Percentiles rank a stretch among this genome's conserved stretches.
These are phyloP conservation scores for Alternaria panax DNA, from an alignment of 2,329 filamentous ascomycete species.

Conservation along the genomic window DNA sequence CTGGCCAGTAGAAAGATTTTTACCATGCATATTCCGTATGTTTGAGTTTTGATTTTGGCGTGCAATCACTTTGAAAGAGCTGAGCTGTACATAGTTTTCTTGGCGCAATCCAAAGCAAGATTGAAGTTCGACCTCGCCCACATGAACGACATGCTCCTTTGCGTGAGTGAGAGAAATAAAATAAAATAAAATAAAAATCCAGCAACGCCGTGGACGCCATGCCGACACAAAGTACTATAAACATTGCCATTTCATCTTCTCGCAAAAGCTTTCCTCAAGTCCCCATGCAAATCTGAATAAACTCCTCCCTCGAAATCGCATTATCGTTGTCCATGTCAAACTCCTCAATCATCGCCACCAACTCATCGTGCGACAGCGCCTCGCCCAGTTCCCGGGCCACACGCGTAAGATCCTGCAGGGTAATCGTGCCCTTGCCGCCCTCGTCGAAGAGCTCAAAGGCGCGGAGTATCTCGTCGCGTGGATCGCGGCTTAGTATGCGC, in stretches of 20 bases:
- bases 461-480: conserved; percentile 86
- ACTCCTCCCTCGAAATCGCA: conserved; percentile 70
- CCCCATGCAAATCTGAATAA: conserved; percentile 70
- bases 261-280: conserved; percentile 12
- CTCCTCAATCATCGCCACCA: conserved; percentile 96
- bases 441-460: conserved; percentile 95
- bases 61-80: conserved; percentile 20
- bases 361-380: conserved; percentile 89
- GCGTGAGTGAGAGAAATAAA: no score
- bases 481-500: conserved; percentile 82
- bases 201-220: conserved; percentile 16
- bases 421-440: conserved; percentile 89
- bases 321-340: conserved; percentile 95
- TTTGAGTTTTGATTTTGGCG: conserved; percentile 12
- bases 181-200: no score
- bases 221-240: neutral
- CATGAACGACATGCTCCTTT: neutral
- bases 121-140: conserved; percentile 12
- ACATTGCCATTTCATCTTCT: neutral
- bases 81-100: conserved; percentile 49
- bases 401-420: conserved; percentile 82
- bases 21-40: conserved; percentile 36
- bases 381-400: conserved; percentile 93
- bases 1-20: conserved; percentile 72
- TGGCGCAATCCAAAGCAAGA: conserved; percentile 36